A percentile compares a stretch with the other conserved stretches of the same genome.
Conservation (phyloP, 305 asterid genomes). For the Fraxinus velutina region DNA sequence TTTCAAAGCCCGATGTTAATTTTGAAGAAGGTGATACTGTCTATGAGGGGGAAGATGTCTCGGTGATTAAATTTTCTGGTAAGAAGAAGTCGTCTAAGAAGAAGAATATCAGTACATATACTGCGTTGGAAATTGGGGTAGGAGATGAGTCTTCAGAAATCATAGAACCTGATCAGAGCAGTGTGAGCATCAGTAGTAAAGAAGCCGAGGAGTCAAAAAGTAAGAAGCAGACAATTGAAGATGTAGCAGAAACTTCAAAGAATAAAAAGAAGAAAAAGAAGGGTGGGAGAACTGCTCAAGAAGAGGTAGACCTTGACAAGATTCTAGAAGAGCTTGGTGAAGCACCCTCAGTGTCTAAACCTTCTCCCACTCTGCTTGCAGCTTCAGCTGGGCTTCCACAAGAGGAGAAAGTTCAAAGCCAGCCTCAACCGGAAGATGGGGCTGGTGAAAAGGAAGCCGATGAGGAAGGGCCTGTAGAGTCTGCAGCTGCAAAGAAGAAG, state of each 20-base stretch:
- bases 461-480: slow-evolving; percentile 58
- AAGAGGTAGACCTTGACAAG: slow-evolving; percentile 76
- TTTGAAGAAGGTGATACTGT: slow-evolving; percentile 36
- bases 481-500: slow-evolving; percentile 88
- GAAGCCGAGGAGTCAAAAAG: slow-evolving; percentile 36
- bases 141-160: slow-evolving; percentile 31
- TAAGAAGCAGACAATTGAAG: slow-evolving; percentile 43
- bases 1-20: slow-evolving; percentile 35
- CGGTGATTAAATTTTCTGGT: slow-evolving; percentile 58
- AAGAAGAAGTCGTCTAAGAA: slow-evolving; percentile 81
- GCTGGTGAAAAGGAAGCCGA: slow-evolving; percentile 61
- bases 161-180: slow-evolving; percentile 34
- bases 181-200: slow-evolving; percentile 16
- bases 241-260: slow-evolving; percentile 52
- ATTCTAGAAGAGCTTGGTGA: slow-evolving; percentile 78
- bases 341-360: slow-evolving; percentile 40
- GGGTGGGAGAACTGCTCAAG: slow-evolving; percentile 58
- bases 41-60: slow-evolving; percentile 48
- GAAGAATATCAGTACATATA: slow-evolving; percentile 41
- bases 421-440: slow-evolving; percentile 52
- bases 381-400: slow-evolving; percentile 39
- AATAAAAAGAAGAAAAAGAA: slow-evolving; percentile 68
- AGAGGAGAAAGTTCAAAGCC: slow-evolving; percentile 48
- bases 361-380: slow-evolving; percentile 32
- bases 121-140: slow-evolving; percentile 32